Evolutionary conservation across 305 asterid genomes (phyloP).

Genomic region (Fraxinus platypoda): DNA sequence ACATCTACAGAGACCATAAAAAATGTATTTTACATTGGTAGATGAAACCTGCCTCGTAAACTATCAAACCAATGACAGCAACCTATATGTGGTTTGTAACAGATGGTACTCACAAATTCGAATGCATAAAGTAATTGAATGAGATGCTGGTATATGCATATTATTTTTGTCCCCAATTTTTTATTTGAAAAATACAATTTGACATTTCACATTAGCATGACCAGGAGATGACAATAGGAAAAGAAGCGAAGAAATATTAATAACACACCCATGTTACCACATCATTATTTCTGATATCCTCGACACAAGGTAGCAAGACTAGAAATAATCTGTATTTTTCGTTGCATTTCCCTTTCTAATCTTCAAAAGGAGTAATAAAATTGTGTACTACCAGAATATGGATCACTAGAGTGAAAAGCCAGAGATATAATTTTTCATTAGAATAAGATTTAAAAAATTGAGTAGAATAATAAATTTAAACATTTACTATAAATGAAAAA

Average conservation of each 20-base stretch:
- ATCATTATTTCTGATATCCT: neutral
- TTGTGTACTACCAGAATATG: neutral
- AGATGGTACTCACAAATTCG: neutral
- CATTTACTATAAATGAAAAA: neutral
- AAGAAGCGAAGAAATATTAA: neutral
- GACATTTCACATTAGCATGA: neutral
- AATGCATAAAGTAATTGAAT: neutral
- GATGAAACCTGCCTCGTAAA: neutral
- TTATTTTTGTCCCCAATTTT: neutral
- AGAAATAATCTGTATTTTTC: neutral
- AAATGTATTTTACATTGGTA: neutral
- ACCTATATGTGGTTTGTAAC: neutral
- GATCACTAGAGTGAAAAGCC: neutral
- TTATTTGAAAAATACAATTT: neutral
- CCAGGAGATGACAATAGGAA: neutral
- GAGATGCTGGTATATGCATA: neutral
- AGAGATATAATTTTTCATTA: neutral
- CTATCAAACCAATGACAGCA: neutral
- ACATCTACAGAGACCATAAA: neutral
- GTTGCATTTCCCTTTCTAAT: neutral
- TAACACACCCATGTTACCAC: neutral
- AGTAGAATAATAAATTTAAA: neutral
- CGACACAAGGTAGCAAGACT: neutral
- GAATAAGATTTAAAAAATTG: neutral
- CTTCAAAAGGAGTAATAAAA: neutral